Evolutionary conservation across 1,284 basidiomycete genomes (phyloP).

Genomic region (Cryptococcus sp.): DNA sequence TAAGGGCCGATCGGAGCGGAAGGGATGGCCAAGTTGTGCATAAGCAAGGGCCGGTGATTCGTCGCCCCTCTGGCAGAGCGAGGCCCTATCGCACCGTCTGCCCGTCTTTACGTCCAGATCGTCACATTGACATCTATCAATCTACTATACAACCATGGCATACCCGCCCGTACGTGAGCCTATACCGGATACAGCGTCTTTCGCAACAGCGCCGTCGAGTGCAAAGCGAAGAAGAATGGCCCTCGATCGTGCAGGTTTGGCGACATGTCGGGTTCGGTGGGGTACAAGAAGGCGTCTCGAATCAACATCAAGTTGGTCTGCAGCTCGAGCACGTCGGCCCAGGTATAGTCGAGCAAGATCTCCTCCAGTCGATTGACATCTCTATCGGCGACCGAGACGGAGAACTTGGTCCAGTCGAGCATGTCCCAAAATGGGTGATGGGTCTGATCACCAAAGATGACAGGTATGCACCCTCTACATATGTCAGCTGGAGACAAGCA

Average conservation of each 20-base stretch:
- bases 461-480: slow-evolving; percentile 47
- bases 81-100: no score
- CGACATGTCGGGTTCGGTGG: slow-evolving; percentile 21
- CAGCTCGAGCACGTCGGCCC: slow-evolving; percentile 26
- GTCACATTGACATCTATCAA: no score
- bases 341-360: slow-evolving; percentile 32
- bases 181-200: slow-evolving; percentile 25
- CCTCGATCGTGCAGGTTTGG: slow-evolving; percentile 17
- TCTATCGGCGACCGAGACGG: slow-evolving; percentile 33
- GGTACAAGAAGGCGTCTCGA: slow-evolving; percentile 45
- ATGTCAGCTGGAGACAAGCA: no score
- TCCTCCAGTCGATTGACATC: slow-evolving; percentile 38
- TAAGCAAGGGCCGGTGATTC: no score
- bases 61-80: no score
- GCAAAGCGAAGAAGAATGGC: slow-evolving; percentile 38
- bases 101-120: no score
- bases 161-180: no score
- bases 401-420: slow-evolving; percentile 44
- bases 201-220: slow-evolving; percentile 32
- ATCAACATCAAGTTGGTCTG: slow-evolving; percentile 44
- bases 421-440: slow-evolving; percentile 43
- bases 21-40: no score
- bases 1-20: no score
- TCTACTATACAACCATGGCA: no score
- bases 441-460: slow-evolving; percentile 36